Evolutionary conservation across 2,329 filamentous ascomycete genomes (phyloP), one percentile per base, ranked within the genome.

Genomic region (Tetracladium maxilliforme): DNA sequence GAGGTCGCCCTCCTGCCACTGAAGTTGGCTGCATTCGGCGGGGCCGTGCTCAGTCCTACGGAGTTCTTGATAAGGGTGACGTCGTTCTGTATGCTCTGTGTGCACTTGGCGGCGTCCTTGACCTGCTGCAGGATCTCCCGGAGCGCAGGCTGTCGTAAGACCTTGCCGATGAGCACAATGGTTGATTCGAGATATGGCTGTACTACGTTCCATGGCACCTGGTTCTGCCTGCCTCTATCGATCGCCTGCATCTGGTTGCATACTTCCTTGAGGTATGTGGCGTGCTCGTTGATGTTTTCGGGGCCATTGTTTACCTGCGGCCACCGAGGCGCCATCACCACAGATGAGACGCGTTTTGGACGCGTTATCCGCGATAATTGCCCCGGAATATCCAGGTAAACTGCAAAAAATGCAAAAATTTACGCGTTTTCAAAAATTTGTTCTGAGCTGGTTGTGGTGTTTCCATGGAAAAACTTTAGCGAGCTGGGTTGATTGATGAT

Each of bases 71-170:
- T 33, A 18, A 38, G 27, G 9, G 30, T 35, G 19, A 38, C 21
- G 30, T 38, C 34, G 23, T 27, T 36, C 25, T 38, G 27, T 4
- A 37, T 38, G 30, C 25, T 36, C 30, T 38, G 28, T 30, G 26
- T 36, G 30, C 30, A 34, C 21, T 34, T 34, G 10, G 33, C 29
- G 7, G 33, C 29, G 16, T 33, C 33, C 21, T 37, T 27, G 23
- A 37, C 30, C n/a, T 37, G 25, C 17, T 37, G 26, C 16, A 36
- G 32, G 28, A 36, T 31, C 29, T 37, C 33, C 14, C 25, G 29
- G 19, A 36, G 28, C 23, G 27, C 31, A 23, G 31, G 35, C 21
- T 37, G 31, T 10, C 26, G 27, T 6, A 33, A 22, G 16, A 33
- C 31, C 29, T 33, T 33, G 25, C 30, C 19, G 19, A 32, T 16